These are phyloP conservation scores for Xylariaceae sp. DNA, from an alignment of 2,329 filamentous ascomycete genomes.

Conservation along the genomic window DNA sequence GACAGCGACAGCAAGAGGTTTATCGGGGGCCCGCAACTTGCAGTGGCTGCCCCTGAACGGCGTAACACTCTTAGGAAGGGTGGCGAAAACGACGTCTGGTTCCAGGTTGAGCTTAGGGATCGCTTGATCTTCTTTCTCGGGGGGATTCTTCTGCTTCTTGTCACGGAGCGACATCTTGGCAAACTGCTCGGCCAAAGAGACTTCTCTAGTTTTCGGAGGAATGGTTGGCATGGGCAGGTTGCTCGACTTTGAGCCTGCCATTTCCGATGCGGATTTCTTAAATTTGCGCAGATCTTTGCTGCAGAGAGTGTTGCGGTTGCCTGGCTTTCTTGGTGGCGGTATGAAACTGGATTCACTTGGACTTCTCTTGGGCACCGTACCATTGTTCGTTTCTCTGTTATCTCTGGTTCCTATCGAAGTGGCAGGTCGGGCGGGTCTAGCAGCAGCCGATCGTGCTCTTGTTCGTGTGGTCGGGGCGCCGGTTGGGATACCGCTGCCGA, in stretches of 20 bases:
- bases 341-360: background rate
- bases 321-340: background rate
- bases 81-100: background rate
- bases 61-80: conserved; percentile 24
- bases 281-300: too few relatives aligned
- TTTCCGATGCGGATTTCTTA: too few relatives aligned
- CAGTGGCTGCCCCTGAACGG: conserved; percentile 23
- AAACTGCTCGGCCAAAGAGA: conserved; percentile 39
- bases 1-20: too few relatives aligned
- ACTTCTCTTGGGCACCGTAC: conserved; percentile 33
- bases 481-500: conserved; percentile 35
- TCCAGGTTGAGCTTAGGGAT: conserved; percentile 32
- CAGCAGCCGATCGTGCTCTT: conserved; percentile 29
- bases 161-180: conserved; percentile 35
- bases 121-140: conserved; percentile 42
- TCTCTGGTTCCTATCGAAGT: conserved; percentile 31
- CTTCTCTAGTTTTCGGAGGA: conserved; percentile 36
- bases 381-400: conserved; percentile 32
- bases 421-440: conserved; percentile 29
- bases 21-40: background rate
- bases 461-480: conserved; percentile 29
- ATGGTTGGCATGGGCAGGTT: conserved; percentile 5
- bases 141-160: conserved; percentile 8
- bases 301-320: too few relatives aligned
- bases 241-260: conserved; percentile 11